A percentile compares a stretch with the other conserved stretches of the same genome.
Conservation (phyloP, 345 rosid species). For the Turritis glabra region DNA sequence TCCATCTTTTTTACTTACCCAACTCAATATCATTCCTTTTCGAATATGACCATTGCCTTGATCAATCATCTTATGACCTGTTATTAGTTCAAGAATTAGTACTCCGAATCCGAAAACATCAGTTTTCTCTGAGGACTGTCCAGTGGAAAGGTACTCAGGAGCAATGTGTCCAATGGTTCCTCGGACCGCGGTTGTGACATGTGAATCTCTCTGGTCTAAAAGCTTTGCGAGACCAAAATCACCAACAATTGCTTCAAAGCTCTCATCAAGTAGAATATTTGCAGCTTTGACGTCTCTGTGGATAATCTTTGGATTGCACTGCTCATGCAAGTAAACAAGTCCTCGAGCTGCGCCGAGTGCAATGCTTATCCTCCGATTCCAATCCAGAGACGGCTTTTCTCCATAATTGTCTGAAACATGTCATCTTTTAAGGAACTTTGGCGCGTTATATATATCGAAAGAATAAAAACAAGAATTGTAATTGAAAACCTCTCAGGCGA, state of each 20-base stretch:
- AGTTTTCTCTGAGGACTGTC: constrained; percentile 93
- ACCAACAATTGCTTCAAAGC: constrained; percentile 93
- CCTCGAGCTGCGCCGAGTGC: constrained; percentile 93
- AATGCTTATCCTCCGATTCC: constrained; percentile 74
- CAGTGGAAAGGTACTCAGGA: constrained; percentile 95
- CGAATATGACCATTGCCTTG: constrained; percentile 82
- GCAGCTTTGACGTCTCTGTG: constrained; percentile 99
- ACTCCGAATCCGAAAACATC: constrained; percentile 97
- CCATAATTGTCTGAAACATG: constrained; percentile 36
- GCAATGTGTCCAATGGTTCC: constrained; percentile 98
- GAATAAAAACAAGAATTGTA: background rate
- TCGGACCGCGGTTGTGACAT: constrained; percentile 91
- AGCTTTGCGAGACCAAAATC: constrained; percentile 95
- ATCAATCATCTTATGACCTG: constrained; percentile 87
- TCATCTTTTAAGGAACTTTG: background rate
- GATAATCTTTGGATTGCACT: constrained; percentile 89
- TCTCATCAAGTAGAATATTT: constrained; percentile 82
- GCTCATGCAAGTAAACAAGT: constrained; percentile 91
- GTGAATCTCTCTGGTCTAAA: constrained; percentile 80
- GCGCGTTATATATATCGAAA: background rate
- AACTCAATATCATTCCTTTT: constrained; percentile 86
- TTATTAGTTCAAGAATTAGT: constrained; percentile 89
- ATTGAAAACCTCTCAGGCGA: constrained; percentile 68
- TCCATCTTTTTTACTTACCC: constrained; percentile 51
- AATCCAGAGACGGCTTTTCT: constrained; percentile 76